A percentile compares a stretch with the other conserved stretches of the same genome.
These are phyloP conservation scores for Trichoderma harzianum DNA, from an alignment of 2,329 filamentous ascomycete species.

Conservation along the genomic window DNA sequence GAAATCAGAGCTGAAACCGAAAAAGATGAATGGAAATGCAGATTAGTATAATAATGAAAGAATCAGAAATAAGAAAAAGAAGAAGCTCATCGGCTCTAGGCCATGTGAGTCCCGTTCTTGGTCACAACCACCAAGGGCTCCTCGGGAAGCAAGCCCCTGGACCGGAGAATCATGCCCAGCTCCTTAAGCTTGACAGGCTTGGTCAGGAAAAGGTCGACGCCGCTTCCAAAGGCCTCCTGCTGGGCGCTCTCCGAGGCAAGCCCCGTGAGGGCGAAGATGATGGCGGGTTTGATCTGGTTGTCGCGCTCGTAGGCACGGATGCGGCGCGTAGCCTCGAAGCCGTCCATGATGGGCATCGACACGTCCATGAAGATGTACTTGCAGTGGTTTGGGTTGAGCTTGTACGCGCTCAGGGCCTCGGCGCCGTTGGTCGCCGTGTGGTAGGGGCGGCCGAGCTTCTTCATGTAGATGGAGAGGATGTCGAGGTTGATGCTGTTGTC, in stretches of 20 bases:
- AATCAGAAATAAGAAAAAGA: neutral
- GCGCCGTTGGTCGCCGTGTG: conserved; percentile 34
- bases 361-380: conserved; percentile 45
- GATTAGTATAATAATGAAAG: neutral
- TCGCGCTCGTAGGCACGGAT: conserved; percentile 49
- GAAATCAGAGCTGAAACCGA: neutral
- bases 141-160: conserved; percentile 12
- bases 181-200: conserved; percentile 49
- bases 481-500: conserved; percentile 20
- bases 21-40: neutral
- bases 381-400: conserved; percentile 24
- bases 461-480: conserved; percentile 33
- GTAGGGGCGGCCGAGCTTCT: conserved; percentile 31
- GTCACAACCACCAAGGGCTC: neutral
- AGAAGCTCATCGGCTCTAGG: neutral
- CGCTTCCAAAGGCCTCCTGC: conserved; percentile 51
- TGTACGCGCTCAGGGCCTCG: conserved; percentile 33
- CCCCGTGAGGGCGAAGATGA: conserved; percentile 53
- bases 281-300: conserved; percentile 37
- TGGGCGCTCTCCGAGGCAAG: conserved; percentile 48
- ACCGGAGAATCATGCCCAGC: conserved; percentile 25
- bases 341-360: conserved; percentile 57
- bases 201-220: conserved; percentile 53
- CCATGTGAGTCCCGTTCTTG: conserved; percentile 5
- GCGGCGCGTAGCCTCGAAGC: conserved; percentile 47